Evolutionary conservation across 2,329 filamentous ascomycete genomes (phyloP), one percentile per base, ranked within the genome.

Genomic region (Arthrobotrys pseudoclavata): DNA sequence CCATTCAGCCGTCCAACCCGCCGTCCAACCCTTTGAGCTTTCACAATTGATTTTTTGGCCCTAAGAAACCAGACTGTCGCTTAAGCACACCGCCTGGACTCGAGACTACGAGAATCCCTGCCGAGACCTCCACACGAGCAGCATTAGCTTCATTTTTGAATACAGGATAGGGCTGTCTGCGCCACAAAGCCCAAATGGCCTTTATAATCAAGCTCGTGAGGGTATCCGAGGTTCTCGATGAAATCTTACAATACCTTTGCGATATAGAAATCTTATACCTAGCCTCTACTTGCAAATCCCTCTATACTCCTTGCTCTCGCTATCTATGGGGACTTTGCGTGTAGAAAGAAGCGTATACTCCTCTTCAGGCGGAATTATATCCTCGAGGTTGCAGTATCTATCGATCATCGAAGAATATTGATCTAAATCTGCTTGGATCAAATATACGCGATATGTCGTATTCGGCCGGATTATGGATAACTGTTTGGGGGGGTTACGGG

Each of bases 361-460:
- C 9, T 9, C 55, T 20, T 20, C 55, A 18, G 55, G 55, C 1
- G 20, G 55, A 42, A 9, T 10, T 13, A 26, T 60, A 60, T 42
- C 34, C 12, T 26, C 55, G 34, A 60, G n/a, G 4, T 40, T 15
- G 0, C 9, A 12, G 15, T 4, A 42, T 42, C n/a, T 1, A n/a
- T 1, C 3, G 20, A 20, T 42, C 20, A n/a, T 60, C 10, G 5
- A 42, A 40, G 6, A 60, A 18, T 40, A 60, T 60, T 60, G 55
- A 34, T 24, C 55, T n/a, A 9, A 60, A 24, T 60, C 55, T 3
- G 6, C 26, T 0, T 60, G 31, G 55, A 40, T 60, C 20, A 34
- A n/a, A 60, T 60, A 60, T 26, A 60, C 55, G 12, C 13, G 55
- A 60, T 42, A 42, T n/a, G 20, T 60, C 13, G 55, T 60, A 9